Conservation (phyloP, 2,329 filamentous ascomycete genomes). For the Neobulgaria alba region DNA sequence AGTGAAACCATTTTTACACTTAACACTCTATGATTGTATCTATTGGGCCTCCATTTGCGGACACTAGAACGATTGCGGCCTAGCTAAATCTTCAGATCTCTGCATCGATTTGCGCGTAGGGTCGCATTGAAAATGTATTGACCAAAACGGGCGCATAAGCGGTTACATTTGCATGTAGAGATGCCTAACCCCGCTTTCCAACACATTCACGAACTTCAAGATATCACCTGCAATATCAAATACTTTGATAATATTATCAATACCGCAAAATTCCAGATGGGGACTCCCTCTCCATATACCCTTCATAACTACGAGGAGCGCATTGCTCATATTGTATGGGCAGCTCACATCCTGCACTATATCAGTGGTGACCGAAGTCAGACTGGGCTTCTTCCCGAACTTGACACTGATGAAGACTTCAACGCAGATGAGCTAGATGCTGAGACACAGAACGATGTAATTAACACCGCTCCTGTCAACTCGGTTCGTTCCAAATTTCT, state of each 20-base stretch:
- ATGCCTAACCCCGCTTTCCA: constrained; percentile 2
- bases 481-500: constrained; percentile 1
- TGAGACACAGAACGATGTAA: constrained; percentile 1
- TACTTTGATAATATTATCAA: constrained; percentile 1
- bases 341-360: constrained; percentile 5
- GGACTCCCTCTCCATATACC: neutral
- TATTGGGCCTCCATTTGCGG: no score
- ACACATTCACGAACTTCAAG: constrained; percentile 1
- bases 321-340: constrained; percentile 6
- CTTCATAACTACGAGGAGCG: constrained; percentile 3
- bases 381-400: constrained; percentile 1
- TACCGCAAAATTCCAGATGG: neutral
- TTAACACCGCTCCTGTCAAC: constrained; percentile 1
- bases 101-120: no score
- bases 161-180: constrained; percentile 6
- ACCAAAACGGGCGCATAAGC: no score
- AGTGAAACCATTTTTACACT: no score
- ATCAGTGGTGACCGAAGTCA: constrained; percentile 1
- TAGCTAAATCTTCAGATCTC: no score
- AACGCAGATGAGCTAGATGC: constrained; percentile 1
- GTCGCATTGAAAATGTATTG: no score
- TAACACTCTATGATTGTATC: no score
- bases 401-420: constrained; percentile 3
- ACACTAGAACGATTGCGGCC: no score
- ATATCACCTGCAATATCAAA: neutral